Evolutionary conservation across 1,139 yeast species (phyloP), one percentile per base, ranked within the genome.

Genomic region (Hemisphaericaspora subhashii): DNA sequence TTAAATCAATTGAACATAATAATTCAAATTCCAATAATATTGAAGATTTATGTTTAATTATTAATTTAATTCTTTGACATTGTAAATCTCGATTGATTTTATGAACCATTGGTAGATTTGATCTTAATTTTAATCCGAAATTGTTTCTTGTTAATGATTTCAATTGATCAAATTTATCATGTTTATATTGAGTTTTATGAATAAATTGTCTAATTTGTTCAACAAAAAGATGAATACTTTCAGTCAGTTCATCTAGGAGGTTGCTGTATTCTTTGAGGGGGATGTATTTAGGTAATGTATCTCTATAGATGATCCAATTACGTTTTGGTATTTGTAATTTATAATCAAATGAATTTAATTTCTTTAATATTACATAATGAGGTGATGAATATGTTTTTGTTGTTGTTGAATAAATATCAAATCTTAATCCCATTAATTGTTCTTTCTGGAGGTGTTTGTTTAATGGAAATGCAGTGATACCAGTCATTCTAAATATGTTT

Each of bases 391-490:
- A 69, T 20, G 39, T 44, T 5, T 44, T 35, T 3, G 50, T 39
- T 8, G 41, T 31, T 16, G 53, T 51, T 4, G 67, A 55, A 44
- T 52, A 59, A 3, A 56, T 47, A 39, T 71, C 77, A 43, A 70
- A 69, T 12, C 77, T 50, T 12, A 71, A 34, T 0, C 77, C 77
- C 33, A 69, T 39, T 11, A 60, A 44, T 23, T 58, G 59, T 12
- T 51, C 58, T 9, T 47, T 53, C 33, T 61, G 56, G 27, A 62
- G 41, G 22, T 47, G 44, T 31, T 54, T 53, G 39, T 67, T 66
- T 32, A 71, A 46, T 3, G 74, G 73, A 44, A 71, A 71, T 0
- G 72, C 70, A 0, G 77, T 68, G 22, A 66, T 46, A 3, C 76
- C 75, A 3, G 62, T 68, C 42, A 68, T 54, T 30, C 77, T 43